Evolutionary conservation across 257 asterid genomes (phyloP).

Genomic region (Fraxinus anomala): DNA sequence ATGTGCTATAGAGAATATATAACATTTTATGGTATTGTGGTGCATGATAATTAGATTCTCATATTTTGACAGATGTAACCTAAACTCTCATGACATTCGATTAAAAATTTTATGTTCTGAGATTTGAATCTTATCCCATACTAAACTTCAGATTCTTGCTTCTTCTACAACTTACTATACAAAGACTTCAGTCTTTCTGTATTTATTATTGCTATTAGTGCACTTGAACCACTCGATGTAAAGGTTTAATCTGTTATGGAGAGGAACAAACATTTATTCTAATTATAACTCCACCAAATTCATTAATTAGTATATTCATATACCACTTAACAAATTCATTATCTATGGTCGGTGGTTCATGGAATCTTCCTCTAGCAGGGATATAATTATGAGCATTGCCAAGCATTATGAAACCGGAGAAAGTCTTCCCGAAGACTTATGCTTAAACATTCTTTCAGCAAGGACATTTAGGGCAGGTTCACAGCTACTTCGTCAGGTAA

Average conservation of each 20-base stretch:
- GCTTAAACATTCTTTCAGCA: slow-evolving; percentile 66
- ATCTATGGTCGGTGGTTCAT: background rate
- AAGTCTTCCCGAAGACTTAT: slow-evolving; percentile 63
- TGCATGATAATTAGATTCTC: too few relatives aligned
- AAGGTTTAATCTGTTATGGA: background rate
- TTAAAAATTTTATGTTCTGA: too few relatives aligned
- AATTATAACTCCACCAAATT: background rate
- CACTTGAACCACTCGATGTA: background rate
- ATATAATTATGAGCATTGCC: slow-evolving; percentile 65
- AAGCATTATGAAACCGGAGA: slow-evolving; percentile 79
- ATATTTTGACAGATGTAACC: too few relatives aligned
- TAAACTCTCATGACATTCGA: too few relatives aligned
- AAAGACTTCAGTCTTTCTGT: background rate
- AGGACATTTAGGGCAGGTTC: slow-evolving; percentile 84
- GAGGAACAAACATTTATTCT: background rate
- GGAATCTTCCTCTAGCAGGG: slow-evolving; percentile 47
- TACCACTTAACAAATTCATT: background rate
- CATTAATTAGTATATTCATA: background rate
- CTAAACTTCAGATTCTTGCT: background rate
- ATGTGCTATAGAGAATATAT: too few relatives aligned
- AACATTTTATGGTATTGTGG: too few relatives aligned
- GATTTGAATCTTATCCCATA: too few relatives aligned
- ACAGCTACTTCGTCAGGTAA: slow-evolving; percentile 76
- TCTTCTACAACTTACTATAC: background rate
- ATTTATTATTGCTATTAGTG: background rate